Evolutionary conservation across 106 monocot genomes (phyloP).

Genomic region (Dendrobium nobile): DNA sequence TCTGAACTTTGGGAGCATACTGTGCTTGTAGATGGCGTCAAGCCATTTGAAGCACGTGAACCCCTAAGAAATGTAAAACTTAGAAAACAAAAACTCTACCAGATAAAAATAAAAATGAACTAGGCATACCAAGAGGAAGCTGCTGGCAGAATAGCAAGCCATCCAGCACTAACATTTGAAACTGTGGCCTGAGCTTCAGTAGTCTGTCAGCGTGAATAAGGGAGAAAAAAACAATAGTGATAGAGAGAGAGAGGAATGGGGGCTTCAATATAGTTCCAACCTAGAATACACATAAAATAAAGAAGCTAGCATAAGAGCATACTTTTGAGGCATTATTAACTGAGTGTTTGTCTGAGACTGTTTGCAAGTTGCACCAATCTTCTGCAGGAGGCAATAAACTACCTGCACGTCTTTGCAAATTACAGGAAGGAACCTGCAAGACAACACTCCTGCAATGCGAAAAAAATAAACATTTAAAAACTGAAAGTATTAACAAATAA

Average conservation of each 20-base stretch:
- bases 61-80: conserved; percentile 27
- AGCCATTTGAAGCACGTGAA: conserved; percentile 26
- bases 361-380: conserved; percentile 21
- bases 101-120: not conserved
- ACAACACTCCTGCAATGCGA: conserved; percentile 38
- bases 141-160: conserved; percentile 37
- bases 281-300: not conserved
- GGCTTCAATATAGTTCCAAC: not conserved
- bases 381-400: conserved; percentile 47
- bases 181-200: conserved; percentile 18
- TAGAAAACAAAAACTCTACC: not conserved
- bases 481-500: not conserved
- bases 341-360: conserved; percentile 19
- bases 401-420: conserved; percentile 42
- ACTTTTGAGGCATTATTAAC: conserved; percentile 24
- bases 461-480: not conserved
- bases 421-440: conserved; percentile 36
- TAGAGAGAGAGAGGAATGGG: not conserved
- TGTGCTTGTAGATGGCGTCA: conserved; percentile 13
- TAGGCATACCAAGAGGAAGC: conserved; percentile 54
- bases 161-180: conserved; percentile 21
- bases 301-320: not conserved
- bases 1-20: conserved; percentile 14
- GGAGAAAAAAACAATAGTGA: not conserved
- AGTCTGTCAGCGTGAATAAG: conserved; percentile 2